Evolutionary conservation across 208 protist species (phyloP).

Genomic region (Acanthamoeba castellanii): DNA sequence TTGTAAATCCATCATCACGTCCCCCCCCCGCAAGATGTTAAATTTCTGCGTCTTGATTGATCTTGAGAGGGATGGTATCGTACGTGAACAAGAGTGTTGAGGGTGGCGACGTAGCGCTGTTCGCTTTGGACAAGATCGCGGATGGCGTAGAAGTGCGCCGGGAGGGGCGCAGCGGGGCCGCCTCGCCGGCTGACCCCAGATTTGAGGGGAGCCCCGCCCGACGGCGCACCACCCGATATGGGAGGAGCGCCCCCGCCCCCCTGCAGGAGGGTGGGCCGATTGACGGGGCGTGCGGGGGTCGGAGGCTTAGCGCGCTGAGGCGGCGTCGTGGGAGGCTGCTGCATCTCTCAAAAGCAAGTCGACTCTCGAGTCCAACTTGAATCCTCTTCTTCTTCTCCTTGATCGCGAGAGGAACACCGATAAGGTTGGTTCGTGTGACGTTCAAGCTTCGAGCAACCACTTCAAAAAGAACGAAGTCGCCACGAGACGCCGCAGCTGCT

Average conservation of each 20-base stretch:
- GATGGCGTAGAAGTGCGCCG: constrained; percentile 19
- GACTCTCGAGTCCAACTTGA: not conserved
- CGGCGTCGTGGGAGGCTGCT: not conserved
- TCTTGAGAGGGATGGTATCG: not conserved
- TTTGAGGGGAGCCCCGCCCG: not conserved
- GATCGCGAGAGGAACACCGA: not conserved
- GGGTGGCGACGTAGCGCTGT: constrained; percentile 29
- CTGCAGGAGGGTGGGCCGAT: constrained; percentile 1
- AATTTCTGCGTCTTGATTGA: too few species aligned
- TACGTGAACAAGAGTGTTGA: not conserved
- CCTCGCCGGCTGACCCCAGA: not conserved
- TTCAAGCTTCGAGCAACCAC: too few species aligned
- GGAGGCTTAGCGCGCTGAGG: constrained; percentile 8
- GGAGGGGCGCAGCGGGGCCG: not conserved
- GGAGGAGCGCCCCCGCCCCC: not conserved
- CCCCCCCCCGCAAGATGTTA: not conserved
- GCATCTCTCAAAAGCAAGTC: not conserved
- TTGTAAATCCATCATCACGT: not conserved
- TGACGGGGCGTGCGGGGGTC: not conserved
- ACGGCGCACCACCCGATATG: not conserved
- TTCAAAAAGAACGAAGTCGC: too few species aligned
- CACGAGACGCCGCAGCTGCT: too few species aligned
- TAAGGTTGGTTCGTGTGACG: too few species aligned
- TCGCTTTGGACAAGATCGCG: constrained; percentile 38
- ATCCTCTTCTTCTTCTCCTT: not conserved